Conservation (phyloP, 148 eudicot species). For the Cornus florida region DNA sequence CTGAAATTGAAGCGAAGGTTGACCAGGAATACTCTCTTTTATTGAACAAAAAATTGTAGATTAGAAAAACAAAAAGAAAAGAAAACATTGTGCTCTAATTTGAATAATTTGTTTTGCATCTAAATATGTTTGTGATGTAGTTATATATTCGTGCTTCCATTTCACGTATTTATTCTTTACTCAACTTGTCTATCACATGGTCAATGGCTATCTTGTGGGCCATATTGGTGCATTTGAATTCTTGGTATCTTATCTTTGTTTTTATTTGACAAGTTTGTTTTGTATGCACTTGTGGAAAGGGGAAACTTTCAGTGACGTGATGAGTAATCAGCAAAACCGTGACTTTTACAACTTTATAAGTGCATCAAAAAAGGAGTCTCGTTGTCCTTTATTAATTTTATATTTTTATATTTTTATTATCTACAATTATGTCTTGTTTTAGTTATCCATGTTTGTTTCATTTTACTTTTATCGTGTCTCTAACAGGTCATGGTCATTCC, state of each 20-base stretch:
- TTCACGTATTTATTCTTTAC: not conserved
- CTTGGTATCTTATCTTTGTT: not conserved
- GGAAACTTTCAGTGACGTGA: not conserved
- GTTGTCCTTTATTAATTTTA: not conserved
- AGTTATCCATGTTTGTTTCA: not conserved
- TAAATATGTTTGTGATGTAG: not conserved
- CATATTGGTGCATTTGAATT: not conserved
- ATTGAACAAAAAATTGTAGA: not conserved
- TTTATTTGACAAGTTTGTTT: not conserved
- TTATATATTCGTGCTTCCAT: not conserved
- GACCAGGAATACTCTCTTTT: constrained; percentile 4
- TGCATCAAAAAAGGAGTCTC: not conserved
- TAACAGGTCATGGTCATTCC: not conserved
- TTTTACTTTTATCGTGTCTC: not conserved
- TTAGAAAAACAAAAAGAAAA: not conserved
- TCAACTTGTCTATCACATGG: not conserved
- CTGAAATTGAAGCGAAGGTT: constrained; percentile 91
- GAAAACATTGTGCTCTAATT: not conserved
- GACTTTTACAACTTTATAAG: not conserved
- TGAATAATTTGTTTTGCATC: not conserved
- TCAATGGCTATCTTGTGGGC: not conserved
- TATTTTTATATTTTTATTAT: no score
- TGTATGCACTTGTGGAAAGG: not conserved
- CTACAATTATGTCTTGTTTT: not conserved
- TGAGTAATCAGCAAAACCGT: not conserved